These are phyloP conservation scores for Chlorociboria aeruginascens DNA, from an alignment of 495 filamentous ascomycete species.

Conservation along the genomic window DNA sequence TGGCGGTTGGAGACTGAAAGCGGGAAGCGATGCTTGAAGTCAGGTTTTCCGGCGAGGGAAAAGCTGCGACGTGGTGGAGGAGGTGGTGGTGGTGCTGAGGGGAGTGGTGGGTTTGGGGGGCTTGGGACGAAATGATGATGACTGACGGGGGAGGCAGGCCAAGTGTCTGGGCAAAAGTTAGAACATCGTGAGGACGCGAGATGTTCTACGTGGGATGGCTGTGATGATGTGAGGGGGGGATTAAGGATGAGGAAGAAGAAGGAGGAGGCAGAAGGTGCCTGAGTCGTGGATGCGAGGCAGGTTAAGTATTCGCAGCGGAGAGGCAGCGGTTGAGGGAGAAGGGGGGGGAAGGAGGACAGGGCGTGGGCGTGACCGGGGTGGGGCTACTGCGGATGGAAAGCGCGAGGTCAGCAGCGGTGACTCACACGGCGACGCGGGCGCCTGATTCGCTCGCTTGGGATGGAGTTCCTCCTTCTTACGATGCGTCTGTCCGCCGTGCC, in stretches of 20 bases:
- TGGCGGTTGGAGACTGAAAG: conserved; percentile 32
- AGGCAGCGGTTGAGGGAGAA: no score
- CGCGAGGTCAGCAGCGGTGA: no score
- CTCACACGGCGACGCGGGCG: no score
- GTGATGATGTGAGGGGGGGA: conserved; percentile 15
- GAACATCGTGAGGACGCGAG: conserved; percentile 24
- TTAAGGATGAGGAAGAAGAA: conserved; percentile 11
- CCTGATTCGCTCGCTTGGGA: no score
- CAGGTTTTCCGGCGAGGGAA: conserved; percentile 42
- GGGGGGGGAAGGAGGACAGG: no score
- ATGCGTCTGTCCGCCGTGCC: no score
- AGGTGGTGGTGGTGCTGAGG: conserved; percentile 45
- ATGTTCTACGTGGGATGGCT: conserved; percentile 16
- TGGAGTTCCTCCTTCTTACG: no score
- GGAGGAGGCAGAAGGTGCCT: conserved; percentile 8
- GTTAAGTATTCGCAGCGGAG: not conserved
- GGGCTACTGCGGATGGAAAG: no score
- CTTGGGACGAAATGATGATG: conserved; percentile 36
- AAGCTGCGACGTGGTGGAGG: conserved; percentile 37
- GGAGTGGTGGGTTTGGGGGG: conserved; percentile 24
- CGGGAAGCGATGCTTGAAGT: conserved; percentile 38
- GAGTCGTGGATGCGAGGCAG: not conserved
- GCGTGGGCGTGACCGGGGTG: no score
- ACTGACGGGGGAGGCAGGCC: conserved; percentile 17
- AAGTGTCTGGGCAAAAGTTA: conserved; percentile 20